phyloP scores from a whole-genome alignment of 129 eudicot genomes.

The Oenanthe sinensis region DNA sequence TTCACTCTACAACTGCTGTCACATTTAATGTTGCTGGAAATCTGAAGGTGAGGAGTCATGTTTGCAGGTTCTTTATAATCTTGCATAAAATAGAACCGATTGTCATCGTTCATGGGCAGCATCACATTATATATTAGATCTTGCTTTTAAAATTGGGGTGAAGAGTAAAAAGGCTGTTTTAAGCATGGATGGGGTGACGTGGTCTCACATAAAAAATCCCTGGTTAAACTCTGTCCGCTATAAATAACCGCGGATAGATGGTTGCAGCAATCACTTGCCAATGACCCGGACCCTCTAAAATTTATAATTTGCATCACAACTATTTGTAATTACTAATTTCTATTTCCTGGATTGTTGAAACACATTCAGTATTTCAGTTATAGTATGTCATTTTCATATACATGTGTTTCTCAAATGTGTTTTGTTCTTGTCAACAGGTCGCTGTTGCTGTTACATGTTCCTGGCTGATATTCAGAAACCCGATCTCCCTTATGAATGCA shows the following conservation, averaged over 20 bases:
- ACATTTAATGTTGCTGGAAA: constrained; percentile 97
- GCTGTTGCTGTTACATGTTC: constrained; percentile 91
- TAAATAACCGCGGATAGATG: no score
- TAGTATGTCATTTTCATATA: background rate
- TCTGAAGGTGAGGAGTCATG: constrained; percentile 54
- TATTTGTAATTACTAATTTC: background rate
- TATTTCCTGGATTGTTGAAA: background rate
- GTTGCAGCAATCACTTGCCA: no score
- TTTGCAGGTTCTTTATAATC: background rate
- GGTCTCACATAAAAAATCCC: no score
- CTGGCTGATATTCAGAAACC: constrained; percentile 88
- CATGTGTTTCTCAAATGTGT: background rate
- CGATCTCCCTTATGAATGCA: constrained; percentile 76
- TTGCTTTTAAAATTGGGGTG: background rate
- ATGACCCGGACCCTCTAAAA: no score
- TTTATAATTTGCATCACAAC: background rate
- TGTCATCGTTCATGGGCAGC: background rate
- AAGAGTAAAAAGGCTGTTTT: no score
- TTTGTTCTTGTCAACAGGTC: constrained; percentile 39
- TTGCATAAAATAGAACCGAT: background rate
- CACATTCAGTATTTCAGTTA: background rate
- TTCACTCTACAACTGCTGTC: constrained; percentile 95
- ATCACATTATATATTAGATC: background rate
- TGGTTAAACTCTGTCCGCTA: no score
- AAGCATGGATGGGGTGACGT: no score